phyloP scores from a whole-genome alignment of 768 basidiomycete genomes.

The Scleroderma citrinum region DNA sequence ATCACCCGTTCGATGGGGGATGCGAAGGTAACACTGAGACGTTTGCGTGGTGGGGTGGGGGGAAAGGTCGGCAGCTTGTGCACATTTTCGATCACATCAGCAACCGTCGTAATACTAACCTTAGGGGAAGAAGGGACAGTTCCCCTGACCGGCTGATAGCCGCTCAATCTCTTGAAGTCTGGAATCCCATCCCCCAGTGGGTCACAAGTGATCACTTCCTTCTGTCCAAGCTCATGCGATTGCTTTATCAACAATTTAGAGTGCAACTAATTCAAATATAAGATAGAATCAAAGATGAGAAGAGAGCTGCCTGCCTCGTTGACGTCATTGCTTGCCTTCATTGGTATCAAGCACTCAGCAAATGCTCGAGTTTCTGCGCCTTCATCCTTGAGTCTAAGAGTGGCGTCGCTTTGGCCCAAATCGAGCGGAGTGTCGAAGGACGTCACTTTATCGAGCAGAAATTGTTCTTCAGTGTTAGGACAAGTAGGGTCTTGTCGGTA shows the following conservation, averaged over 20 bases:
- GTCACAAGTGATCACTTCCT: constrained; percentile 36
- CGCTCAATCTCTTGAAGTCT: constrained; percentile 1
- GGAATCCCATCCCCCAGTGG: constrained; percentile 34
- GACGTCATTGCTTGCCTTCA: constrained; percentile 3
- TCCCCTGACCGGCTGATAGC: not conserved
- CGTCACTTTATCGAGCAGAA: not conserved
- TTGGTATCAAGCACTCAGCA: constrained; percentile 1
- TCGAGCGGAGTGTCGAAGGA: not conserved
- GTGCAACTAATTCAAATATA: constrained; percentile 8
- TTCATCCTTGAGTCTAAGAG: not conserved
- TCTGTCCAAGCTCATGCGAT: constrained; percentile 9
- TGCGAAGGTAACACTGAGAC: constrained; percentile 25
- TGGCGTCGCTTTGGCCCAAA: not conserved
- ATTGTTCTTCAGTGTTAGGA: not conserved
- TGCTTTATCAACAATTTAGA: constrained; percentile 1
- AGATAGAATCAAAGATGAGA: not conserved
- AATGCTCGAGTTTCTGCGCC: not conserved
- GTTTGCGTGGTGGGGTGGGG: constrained; percentile 5
- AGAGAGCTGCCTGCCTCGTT: constrained; percentile 7
- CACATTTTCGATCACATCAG: not conserved
- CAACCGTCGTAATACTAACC: too few species aligned
- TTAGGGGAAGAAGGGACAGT: not conserved
- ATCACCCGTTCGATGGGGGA: constrained; percentile 18
- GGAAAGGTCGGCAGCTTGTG: not conserved
- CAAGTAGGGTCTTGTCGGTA: too few species aligned